Base-by-base conservation (phyloP, 2,329 filamentous ascomycete species). In the Dryadomyces quercivorus region DNA sequence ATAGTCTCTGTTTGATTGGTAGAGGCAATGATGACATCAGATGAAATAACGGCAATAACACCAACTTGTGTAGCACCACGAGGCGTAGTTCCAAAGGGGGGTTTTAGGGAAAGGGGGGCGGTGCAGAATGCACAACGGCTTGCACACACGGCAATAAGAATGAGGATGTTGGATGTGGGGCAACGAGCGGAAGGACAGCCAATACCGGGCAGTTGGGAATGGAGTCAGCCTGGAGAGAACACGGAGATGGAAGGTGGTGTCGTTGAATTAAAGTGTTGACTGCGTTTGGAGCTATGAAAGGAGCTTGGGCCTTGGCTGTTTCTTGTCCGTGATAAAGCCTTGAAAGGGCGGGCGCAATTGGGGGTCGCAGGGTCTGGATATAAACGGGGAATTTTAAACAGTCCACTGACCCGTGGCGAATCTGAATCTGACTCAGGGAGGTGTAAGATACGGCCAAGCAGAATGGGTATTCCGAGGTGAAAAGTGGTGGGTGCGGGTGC, bases 321-420 rank as follows among this genome's bases (percentile, higher is more conserved):
- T 49, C 44, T 49, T 49, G 31, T 26, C 54, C 54, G 57, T 53
- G 54, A 53, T 55, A 58, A 51, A 48, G 43, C 50, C 50, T 48
- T 44, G 15, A 3, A 26, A 46, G 40, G 18, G 46, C 36, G 22
- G 40, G 21, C 22, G 34, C 20, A 42, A 22, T 18, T 26, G 26
- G 36, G 34, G n/a, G 45, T 57, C 48, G 31, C 26, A 36, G 31
- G 18, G 48, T 18, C 49, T 22, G 20, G 49, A 22, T 18, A 22
- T 55, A 55, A 55, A 46, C 51, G 53, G 52, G 54, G 38, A 7
- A 44, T 12, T 43, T 20, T 7, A 18, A 31, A 15, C 21, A 43
- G 21, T 13, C 34, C 40, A 22, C 13, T 36, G 46, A 34, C 42
- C 42, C 12, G 42, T n/a, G 42, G 36, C 10, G 15, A 40, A 16